phyloP scores from a whole-genome alignment of 257 asterid genomes.

The Nicotiana undulata region DNA sequence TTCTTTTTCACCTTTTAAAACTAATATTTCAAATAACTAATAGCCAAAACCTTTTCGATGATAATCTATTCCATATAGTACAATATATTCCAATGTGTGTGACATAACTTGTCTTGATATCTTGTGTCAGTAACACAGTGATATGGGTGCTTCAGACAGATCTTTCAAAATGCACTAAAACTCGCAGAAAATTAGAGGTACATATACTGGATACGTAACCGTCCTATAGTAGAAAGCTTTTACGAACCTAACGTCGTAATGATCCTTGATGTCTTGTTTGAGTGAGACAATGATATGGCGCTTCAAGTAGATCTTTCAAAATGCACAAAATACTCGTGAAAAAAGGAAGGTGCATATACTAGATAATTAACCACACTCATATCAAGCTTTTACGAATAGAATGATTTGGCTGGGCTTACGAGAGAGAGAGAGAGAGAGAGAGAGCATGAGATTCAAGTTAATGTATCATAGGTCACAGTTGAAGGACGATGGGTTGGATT shows the following conservation, averaged over 20 bases:
- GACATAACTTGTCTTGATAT: neutral
- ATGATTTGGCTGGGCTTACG: neutral
- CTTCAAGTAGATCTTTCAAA: neutral
- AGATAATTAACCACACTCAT: neutral
- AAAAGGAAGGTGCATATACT: neutral
- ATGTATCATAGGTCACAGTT: neutral
- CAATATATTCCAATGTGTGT: neutral
- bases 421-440: neutral
- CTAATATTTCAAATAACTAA: neutral
- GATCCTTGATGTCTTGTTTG: neutral
- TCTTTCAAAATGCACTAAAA: neutral
- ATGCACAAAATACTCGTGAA: neutral
- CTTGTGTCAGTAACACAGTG: neutral
- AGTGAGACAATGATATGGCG: neutral
- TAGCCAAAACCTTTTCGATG: neutral
- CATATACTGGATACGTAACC: neutral
- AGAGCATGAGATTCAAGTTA: neutral
- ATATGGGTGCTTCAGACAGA: neutral
- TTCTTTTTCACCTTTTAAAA: neutral
- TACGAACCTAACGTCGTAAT: neutral
- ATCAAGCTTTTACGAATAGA: neutral
- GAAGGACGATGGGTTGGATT: neutral
- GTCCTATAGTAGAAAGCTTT: neutral
- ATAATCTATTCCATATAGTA: neutral
- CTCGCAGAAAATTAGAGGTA: neutral